phyloP scores from a whole-genome alignment of 2,329 filamentous ascomycete species.

The Magnaporthales sp. region DNA sequence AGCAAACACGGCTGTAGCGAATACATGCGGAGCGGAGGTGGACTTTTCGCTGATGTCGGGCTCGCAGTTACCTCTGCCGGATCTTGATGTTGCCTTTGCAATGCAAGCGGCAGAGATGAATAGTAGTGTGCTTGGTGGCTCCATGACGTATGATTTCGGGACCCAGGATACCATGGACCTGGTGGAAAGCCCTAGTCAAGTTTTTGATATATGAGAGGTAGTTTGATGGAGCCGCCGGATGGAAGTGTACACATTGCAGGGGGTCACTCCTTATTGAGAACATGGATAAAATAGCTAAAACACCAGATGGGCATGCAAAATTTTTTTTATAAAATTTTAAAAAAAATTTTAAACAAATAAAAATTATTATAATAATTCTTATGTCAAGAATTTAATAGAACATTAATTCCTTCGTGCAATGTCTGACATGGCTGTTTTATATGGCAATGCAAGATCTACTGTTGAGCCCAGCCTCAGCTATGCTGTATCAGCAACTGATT shows the following conservation, averaged over 20 bases:
- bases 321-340: too few relatives aligned
- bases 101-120: slow-evolving; percentile 9
- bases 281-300: background rate
- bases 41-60: background rate
- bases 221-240: background rate
- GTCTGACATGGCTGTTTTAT: background rate
- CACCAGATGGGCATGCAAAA: background rate
- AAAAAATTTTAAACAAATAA: background rate
- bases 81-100: background rate
- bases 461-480: background rate
- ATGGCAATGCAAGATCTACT: background rate
- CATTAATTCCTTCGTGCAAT: background rate
- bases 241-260: background rate
- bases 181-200: slow-evolving; percentile 5
- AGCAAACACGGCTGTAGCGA: background rate
- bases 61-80: background rate
- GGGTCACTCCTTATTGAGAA: background rate
- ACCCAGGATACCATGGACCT: slow-evolving; percentile 9
- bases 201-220: slow-evolving; percentile 1
- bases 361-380: too few relatives aligned
- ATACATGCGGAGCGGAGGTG: background rate
- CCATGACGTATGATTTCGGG: slow-evolving; percentile 18
- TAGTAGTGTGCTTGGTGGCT: background rate
- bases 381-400: background rate
- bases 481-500: background rate